Conservation (phyloP, 768 basidiomycete genomes). For the Phanerochaete sordida region DNA sequence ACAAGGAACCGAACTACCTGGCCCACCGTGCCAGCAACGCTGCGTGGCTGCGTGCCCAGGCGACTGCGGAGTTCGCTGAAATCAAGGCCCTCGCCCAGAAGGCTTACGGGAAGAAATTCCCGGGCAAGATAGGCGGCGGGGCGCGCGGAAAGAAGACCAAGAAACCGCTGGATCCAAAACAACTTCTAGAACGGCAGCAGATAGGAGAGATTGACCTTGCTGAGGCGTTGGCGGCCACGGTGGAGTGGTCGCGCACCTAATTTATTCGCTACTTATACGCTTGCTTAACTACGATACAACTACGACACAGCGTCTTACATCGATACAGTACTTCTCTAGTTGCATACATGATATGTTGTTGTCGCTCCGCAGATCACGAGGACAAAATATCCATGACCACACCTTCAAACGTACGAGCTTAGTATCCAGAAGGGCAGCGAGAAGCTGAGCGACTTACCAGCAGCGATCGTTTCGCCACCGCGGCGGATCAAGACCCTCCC, state of each 20-base stretch:
- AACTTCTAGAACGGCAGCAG: neutral
- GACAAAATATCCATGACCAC: conserved; percentile 8
- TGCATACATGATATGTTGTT: neutral
- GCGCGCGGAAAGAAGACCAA: too few relatives aligned
- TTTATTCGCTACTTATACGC: conserved; percentile 12
- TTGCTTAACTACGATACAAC: neutral
- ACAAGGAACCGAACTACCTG: conserved; percentile 56
- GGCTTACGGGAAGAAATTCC: conserved; percentile 34
- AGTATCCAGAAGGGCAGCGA: neutral
- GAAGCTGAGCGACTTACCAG: conserved; percentile 42
- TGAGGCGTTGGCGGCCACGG: conserved; percentile 16
- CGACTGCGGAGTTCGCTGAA: conserved; percentile 66
- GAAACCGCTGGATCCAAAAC: neutral
- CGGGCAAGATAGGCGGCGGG: conserved; percentile 19
- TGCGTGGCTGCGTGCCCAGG: conserved; percentile 75
- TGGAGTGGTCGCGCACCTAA: conserved; percentile 6
- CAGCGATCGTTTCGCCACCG: conserved; percentile 91
- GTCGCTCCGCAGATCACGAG: neutral
- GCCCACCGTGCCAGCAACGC: conserved; percentile 59
- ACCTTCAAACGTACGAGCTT: neutral
- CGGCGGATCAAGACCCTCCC: conserved; percentile 85
- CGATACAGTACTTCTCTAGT: neutral
- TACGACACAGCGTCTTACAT: neutral
- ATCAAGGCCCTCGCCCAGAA: conserved; percentile 64
- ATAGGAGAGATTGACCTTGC: neutral